Conservation (phyloP, 1,139 yeast species). For the Candida sojae region DNA sequence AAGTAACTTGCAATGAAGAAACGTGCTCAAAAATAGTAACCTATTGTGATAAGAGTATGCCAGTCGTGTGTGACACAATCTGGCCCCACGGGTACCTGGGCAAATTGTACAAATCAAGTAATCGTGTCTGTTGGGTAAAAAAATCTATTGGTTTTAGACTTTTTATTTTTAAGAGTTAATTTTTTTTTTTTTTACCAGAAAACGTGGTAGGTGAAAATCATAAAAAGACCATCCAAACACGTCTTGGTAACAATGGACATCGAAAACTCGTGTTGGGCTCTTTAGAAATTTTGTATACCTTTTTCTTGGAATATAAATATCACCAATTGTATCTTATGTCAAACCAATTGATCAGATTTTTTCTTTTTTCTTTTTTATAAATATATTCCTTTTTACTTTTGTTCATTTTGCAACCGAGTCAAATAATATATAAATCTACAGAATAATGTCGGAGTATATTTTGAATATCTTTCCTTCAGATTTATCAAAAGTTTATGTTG, state of each 20-base stretch:
- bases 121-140: not conserved
- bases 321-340: not conserved
- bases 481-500: slow-evolving; percentile 15
- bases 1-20: too few relatives aligned
- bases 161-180: too few relatives aligned
- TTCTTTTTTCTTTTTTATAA: not conserved
- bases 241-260: too few relatives aligned
- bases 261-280: too few relatives aligned
- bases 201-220: too few relatives aligned
- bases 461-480: slow-evolving; percentile 15
- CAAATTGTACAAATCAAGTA: too few relatives aligned
- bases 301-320: not conserved
- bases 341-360: not conserved
- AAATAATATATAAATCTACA: not conserved
- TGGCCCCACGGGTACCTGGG: not conserved
- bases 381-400: not conserved
- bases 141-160: too few relatives aligned
- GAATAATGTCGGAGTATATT: slow-evolving; percentile 12
- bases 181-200: too few relatives aligned
- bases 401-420: not conserved
- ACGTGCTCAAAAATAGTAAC: too few relatives aligned
- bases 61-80: not conserved
- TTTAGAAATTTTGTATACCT: too few relatives aligned
- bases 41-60: not conserved
- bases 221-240: too few relatives aligned